phyloP scores from a whole-genome alignment of 2,329 filamentous ascomycete species.

The Coccinonectria pachysandricola region DNA sequence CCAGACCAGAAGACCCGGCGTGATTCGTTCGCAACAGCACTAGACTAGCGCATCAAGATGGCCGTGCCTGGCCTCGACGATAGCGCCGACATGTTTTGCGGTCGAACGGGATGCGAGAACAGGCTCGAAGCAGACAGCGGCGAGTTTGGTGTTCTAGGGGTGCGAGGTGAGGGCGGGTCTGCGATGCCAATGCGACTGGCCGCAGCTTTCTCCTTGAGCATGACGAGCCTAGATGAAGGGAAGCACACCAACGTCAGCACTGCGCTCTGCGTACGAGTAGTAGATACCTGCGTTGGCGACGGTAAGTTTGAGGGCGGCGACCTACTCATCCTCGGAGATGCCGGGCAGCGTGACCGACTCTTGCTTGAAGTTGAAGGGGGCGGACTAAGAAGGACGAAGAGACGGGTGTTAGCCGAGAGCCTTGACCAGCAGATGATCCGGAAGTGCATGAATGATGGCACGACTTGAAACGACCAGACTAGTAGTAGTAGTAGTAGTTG shows the following conservation, averaged over 20 bases:
- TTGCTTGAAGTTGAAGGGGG: conserved; percentile 48
- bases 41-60: too few relatives aligned
- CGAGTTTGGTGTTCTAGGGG: conserved; percentile 11
- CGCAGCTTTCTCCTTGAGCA: conserved; percentile 42
- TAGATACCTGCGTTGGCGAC: conserved; percentile 1
- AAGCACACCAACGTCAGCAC: too few relatives aligned
- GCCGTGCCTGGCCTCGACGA: too few relatives aligned
- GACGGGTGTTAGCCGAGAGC: conserved; percentile 13
- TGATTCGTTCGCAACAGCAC: too few relatives aligned
- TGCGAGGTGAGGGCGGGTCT: conserved; percentile 18
- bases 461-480: too few relatives aligned
- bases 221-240: too few relatives aligned
- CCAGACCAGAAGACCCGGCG: too few relatives aligned
- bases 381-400: conserved; percentile 38
- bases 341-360: conserved; percentile 44
- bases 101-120: conserved; percentile 14
- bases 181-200: conserved; percentile 38
- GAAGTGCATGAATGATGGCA: too few relatives aligned
- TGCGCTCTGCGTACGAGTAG: too few relatives aligned
- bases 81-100: conserved; percentile 11
- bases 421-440: too few relatives aligned
- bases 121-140: conserved; percentile 16
- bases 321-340: conserved; percentile 50
- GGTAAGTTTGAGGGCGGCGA: too few relatives aligned
- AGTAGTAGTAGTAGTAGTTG: too few relatives aligned